phyloP scores from a whole-genome alignment of 345 rosid genomes.

The Physaria fendleri region DNA sequence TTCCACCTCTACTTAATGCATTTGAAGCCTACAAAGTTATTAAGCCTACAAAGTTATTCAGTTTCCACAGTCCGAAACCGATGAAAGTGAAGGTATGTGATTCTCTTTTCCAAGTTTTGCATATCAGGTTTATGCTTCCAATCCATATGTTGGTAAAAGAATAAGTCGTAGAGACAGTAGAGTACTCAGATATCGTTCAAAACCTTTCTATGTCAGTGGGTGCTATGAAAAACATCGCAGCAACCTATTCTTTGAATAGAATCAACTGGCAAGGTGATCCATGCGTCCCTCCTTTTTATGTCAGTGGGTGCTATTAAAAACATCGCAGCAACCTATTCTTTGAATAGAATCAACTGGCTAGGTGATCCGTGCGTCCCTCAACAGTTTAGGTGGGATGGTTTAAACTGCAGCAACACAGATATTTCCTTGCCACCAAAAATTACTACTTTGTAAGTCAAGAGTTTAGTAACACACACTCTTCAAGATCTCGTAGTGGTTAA shows the following conservation, averaged over 20 bases:
- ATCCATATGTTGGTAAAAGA: background rate
- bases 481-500: background rate
- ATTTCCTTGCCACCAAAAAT: conserved; percentile 1
- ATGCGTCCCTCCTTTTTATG: no score
- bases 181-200: background rate
- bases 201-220: background rate
- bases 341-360: no score
- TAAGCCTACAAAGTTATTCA: conserved; percentile 1
- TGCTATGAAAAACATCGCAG: background rate
- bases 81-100: background rate
- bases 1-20: conserved; percentile 31
- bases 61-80: conserved; percentile 6
- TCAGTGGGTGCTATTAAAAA: no score
- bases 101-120: no score
- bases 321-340: no score
- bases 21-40: no score
- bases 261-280: conserved; percentile 21
- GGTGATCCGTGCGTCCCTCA: no score
- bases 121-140: no score
- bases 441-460: conserved; percentile 3
- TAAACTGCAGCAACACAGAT: background rate
- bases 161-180: background rate
- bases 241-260: background rate
- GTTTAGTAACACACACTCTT: background rate
- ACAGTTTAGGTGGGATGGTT: background rate